Base-by-base conservation (phyloP, 2,329 filamentous ascomycete species). In the Aspergillus sclerotialis region DNA sequence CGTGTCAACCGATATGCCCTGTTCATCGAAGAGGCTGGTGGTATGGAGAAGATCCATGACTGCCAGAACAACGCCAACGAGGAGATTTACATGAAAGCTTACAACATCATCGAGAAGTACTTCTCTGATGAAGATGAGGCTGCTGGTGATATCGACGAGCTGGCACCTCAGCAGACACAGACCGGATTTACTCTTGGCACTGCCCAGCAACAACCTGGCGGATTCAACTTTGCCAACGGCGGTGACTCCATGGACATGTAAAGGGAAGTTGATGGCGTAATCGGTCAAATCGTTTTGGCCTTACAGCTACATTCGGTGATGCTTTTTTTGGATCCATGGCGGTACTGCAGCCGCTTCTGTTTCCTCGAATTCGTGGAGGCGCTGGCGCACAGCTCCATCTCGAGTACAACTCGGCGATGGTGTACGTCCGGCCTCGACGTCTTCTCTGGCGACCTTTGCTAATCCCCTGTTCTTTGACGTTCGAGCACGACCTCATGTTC, bases 21-120 rank as follows among this genome's bases (percentile, higher is more conserved):
- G 45, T 96, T 94, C 68, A 98, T 98, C 49, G 92, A 98, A 69
- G 92, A 98, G 68, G 94, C 89, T 50, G 87, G 88, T 56, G 92
- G 92, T 48, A 98, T 98, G 92, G 92, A 96, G 73, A 96, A 96
- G 82, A 96, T 98, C 52, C 92, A 98, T 69, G 90, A 96, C 53
- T 96, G 92, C 78, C 92, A 98, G 74, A 95, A 93, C 73, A 98
- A 98, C 56, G 90, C 90, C 72, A 98, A 98, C 69, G 92, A 98
- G 70, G 92, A 98, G 69, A 98, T 98, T 53, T 98, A 98, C 76
- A 96, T 98, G 90, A 98, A 98, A 80, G 92, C 92, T 0, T 98
- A 96, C 76, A 96, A 94, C 76, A 98, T 98, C 67, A 98, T 98
- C 50, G 92, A 98, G 76, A 95, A 95, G 73, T 98, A 98, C 77